Evolutionary conservation across 2,329 filamentous ascomycete species (phyloP).

Genomic region (Cadophora sp.): DNA sequence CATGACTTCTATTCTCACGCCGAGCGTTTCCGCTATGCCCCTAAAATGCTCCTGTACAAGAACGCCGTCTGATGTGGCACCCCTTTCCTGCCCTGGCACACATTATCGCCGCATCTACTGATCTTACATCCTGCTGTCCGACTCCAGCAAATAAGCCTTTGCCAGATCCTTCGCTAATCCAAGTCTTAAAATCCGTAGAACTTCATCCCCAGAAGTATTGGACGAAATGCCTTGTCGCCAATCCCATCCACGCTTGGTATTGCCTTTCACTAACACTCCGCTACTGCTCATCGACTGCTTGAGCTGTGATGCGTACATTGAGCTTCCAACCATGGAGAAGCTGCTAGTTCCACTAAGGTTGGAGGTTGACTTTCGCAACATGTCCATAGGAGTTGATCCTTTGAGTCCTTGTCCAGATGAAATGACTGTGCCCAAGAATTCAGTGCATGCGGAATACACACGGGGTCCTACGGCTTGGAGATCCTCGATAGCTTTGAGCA

Average conservation of each 20-base stretch:
- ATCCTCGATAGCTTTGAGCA: constrained; percentile 82
- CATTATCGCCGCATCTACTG: constrained; percentile 7
- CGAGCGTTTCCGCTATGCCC: constrained; percentile 23
- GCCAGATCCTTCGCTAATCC: constrained; percentile 78
- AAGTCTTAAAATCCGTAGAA: constrained; percentile 75
- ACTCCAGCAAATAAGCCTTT: constrained; percentile 71
- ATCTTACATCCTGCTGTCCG: constrained; percentile 52
- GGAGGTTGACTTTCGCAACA: constrained; percentile 70
- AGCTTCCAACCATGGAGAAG: constrained; percentile 73
- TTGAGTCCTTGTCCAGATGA: constrained; percentile 69
- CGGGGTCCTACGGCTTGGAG: constrained; percentile 76
- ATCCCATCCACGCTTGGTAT: constrained; percentile 71
- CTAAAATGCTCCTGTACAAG: constrained; percentile 23
- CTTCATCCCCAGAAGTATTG: constrained; percentile 67
- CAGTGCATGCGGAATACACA: constrained; percentile 76
- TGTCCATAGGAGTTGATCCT: constrained; percentile 67
- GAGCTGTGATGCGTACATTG: constrained; percentile 69
- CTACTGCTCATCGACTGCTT: constrained; percentile 66
- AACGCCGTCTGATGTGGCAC: constrained; percentile 31
- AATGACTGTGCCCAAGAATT: constrained; percentile 79
- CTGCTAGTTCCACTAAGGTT: constrained; percentile 59
- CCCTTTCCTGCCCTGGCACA: constrained; percentile 12
- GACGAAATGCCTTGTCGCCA: constrained; percentile 68
- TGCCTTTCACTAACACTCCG: constrained; percentile 54
- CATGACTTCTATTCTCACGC: constrained; percentile 27